A percentile compares a stretch with the other conserved stretches of the same genome.
Conservation (phyloP, 768 basidiomycete genomes). For the Auricularia sp. region DNA sequence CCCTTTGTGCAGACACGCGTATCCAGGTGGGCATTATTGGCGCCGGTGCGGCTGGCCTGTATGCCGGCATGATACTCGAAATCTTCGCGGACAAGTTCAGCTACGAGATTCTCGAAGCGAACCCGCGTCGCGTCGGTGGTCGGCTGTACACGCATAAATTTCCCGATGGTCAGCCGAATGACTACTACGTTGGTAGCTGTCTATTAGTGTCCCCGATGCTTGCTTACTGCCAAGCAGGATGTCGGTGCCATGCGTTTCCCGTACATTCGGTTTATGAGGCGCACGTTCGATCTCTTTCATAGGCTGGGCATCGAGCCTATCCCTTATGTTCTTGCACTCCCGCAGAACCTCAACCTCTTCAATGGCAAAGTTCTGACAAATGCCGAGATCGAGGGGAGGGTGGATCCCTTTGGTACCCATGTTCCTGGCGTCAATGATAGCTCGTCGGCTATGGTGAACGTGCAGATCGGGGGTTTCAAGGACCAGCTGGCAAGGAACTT, state of each 20-base stretch:
- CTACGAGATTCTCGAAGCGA: slow-evolving; percentile 10
- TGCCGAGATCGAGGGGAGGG: neutral
- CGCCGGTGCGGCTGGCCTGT: slow-evolving; percentile 9
- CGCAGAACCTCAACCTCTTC: slow-evolving; percentile 2
- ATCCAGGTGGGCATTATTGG: slow-evolving; percentile 9
- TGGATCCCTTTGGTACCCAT: slow-evolving; percentile 1
- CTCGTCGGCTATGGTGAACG: neutral
- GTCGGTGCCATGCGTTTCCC: slow-evolving; percentile 12
- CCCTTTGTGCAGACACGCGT: too few relatives aligned
- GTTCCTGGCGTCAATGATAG: neutral
- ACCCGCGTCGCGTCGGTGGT: slow-evolving; percentile 6
- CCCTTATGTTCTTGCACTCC: neutral
- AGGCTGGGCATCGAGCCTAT: neutral
- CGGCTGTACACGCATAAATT: slow-evolving; percentile 9
- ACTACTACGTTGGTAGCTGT: slow-evolving; percentile 7
- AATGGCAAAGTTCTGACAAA: neutral
- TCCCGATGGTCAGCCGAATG: neutral
- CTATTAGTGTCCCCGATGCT: too few relatives aligned
- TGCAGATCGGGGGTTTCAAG: neutral
- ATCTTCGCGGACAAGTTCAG: neutral
- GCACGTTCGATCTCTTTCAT: slow-evolving; percentile 7
- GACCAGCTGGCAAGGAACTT: neutral
- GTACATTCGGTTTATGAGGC: slow-evolving; percentile 7
- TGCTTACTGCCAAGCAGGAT: slow-evolving; percentile 2
- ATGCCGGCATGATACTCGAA: slow-evolving; percentile 8